A percentile compares a stretch with the other conserved stretches of the same genome.
These are phyloP conservation scores for Haematococcus sp. DNA, from an alignment of 139 green algal genomes.

Conservation along the genomic window DNA sequence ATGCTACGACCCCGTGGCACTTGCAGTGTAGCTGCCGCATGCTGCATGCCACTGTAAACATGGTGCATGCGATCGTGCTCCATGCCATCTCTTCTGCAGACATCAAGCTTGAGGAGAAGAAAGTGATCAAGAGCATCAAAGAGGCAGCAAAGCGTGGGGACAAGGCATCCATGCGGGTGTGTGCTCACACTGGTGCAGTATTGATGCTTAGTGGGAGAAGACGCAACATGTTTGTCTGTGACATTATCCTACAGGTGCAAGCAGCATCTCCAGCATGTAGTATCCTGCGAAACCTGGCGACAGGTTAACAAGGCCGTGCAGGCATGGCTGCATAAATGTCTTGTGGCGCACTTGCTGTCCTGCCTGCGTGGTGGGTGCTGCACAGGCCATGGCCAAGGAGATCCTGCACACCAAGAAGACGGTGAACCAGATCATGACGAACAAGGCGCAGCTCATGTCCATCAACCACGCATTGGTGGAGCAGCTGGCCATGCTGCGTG, in stretches of 20 bases:
- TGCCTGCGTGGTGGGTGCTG: not conserved
- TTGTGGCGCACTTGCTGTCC: not conserved
- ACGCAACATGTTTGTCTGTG: too few species aligned
- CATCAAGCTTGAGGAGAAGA: constrained; percentile 79
- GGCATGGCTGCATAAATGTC: too few species aligned
- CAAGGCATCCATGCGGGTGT: constrained; percentile 33
- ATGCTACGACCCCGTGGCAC: not conserved
- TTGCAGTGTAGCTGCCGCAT: not conserved
- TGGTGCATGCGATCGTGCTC: not conserved
- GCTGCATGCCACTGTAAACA: not conserved
- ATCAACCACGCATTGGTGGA: constrained; percentile 71
- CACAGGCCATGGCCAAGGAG: constrained; percentile 74
- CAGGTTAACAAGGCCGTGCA: too few species aligned
- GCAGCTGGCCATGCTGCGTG: constrained; percentile 71
- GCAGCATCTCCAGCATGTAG: too few species aligned
- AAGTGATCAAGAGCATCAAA: constrained; percentile 67
- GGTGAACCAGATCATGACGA: constrained; percentile 62
- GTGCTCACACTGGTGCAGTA: not conserved
- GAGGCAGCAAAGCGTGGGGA: constrained; percentile 81
- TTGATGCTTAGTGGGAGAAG: not conserved
- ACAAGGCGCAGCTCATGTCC: constrained; percentile 84
- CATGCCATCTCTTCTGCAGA: constrained; percentile 42
- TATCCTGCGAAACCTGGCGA: too few species aligned
- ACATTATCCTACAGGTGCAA: too few species aligned
- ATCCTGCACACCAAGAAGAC: constrained; percentile 66